Evolutionary conservation across 176 grass and related monocot species (phyloP).

Genomic region (Avena insularis): DNA sequence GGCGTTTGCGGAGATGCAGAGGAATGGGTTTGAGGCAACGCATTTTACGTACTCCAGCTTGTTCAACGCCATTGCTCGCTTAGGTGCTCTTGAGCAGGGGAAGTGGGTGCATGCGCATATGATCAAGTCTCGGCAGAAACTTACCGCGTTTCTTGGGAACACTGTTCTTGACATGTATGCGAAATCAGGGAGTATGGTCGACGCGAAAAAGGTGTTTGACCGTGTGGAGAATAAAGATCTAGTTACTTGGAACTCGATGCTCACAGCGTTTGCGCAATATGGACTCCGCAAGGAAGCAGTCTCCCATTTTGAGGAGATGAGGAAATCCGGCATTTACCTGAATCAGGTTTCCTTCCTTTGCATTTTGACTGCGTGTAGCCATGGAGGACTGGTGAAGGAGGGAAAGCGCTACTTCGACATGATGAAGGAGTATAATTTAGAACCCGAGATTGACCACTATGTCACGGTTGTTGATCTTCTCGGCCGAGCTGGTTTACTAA

Average conservation of each 20-base stretch:
- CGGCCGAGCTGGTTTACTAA: constrained; percentile 61
- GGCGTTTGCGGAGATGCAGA: constrained; percentile 65
- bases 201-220: constrained; percentile 71
- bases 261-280: constrained; percentile 66
- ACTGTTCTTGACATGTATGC: constrained; percentile 79
- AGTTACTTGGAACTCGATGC: constrained; percentile 82
- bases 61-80: constrained; percentile 56
- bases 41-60: constrained; percentile 76
- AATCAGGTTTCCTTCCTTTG: constrained; percentile 70
- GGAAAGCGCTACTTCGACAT: constrained; percentile 68
- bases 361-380: constrained; percentile 71
- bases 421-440: constrained; percentile 58
- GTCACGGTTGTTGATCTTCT: constrained; percentile 71
- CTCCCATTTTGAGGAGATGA: constrained; percentile 63
- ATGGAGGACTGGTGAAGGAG: constrained; percentile 68
- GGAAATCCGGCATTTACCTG: constrained; percentile 54
- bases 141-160: constrained; percentile 62
- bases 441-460: constrained; percentile 68
- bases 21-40: constrained; percentile 50
- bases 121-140: constrained; percentile 66
- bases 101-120: constrained; percentile 80
- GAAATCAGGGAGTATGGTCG: constrained; percentile 65
- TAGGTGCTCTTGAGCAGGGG: constrained; percentile 70
- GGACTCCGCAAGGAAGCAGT: constrained; percentile 61
- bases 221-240: constrained; percentile 57